Base-by-base conservation (phyloP, 106 monocot species). In the Vanilla planifolia region DNA sequence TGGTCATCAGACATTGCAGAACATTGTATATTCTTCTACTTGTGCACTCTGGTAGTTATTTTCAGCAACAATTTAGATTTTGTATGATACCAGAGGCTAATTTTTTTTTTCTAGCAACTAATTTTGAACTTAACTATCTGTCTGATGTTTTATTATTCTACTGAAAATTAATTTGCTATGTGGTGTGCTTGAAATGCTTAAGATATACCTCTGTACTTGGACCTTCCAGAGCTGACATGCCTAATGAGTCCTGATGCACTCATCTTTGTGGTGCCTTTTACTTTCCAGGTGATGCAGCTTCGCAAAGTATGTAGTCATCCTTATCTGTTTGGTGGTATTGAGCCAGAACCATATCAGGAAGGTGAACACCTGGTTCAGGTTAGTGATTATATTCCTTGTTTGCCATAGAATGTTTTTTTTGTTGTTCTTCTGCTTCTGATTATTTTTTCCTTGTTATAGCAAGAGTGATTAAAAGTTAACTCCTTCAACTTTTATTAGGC, bases 221-320 rank as follows among this genome's bases (percentile, higher is more conserved):
- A n/a, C n/a, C n/a, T n/a, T n/a, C n/a, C n/a, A n/a, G n/a, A n/a
- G n/a, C n/a, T n/a, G n/a, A n/a, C n/a, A n/a, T n/a, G n/a, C n/a
- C n/a, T n/a, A n/a, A n/a, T n/a, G n/a, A n/a, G n/a, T n/a, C n/a
- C n/a, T n/a, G n/a, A n/a, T n/a, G n/a, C n/a, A n/a, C n/a, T 53
- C 32, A 51, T 11, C 32, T 27, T 16, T 53, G 53, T 5, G 32
- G 28, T 24, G 21, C 26, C 27, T 64, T 15, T 66, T 71, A 16
- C n/a, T 57, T 56, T 67, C 32, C 74, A 98, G 96, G 87, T 91
- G 47, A 74, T 98, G 66, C 96, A 98, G 55, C 96, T 98, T 48
- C 71, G 96, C 6, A 98, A 91, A 74, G 81, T 92, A 59, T 98
- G 91, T 67, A 98, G 96, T 67, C 96, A 98, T 25, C 96, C 96